phyloP scores from a whole-genome alignment of 2,329 filamentous ascomycete species.

The Penicillium palitans region DNA sequence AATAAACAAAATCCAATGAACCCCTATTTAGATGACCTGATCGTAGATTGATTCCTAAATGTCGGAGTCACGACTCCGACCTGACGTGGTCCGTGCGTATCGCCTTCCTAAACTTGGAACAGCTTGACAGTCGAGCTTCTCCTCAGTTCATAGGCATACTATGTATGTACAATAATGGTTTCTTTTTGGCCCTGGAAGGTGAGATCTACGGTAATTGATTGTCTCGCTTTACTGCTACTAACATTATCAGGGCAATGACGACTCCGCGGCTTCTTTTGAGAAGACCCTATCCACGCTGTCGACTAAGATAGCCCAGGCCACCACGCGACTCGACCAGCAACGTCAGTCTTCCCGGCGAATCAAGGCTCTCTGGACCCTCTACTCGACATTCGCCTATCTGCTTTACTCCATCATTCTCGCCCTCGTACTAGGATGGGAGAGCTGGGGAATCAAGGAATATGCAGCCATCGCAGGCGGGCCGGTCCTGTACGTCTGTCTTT shows the following conservation, averaged over 20 bases:
- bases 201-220: slow-evolving; percentile 28
- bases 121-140: slow-evolving; percentile 1
- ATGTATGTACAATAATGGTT: slow-evolving; percentile 59
- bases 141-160: background rate
- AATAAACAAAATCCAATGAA: background rate
- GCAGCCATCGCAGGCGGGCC: slow-evolving; percentile 76
- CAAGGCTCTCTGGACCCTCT: slow-evolving; percentile 85
- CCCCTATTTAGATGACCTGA: background rate
- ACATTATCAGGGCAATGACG: slow-evolving; percentile 61
- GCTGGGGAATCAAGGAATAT: slow-evolving; percentile 76
- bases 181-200: slow-evolving; percentile 86
- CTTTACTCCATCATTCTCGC: slow-evolving; percentile 78
- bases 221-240: background rate
- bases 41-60: background rate
- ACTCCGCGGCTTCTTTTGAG: slow-evolving; percentile 88
- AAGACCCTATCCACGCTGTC: slow-evolving; percentile 82
- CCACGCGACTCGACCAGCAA: slow-evolving; percentile 70
- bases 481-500: slow-evolving; percentile 60
- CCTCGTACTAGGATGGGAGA: slow-evolving; percentile 79
- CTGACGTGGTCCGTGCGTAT: slow-evolving; percentile 7
- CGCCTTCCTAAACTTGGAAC: slow-evolving; percentile 1
- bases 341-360: slow-evolving; percentile 72
- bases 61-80: background rate
- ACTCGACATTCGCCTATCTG: slow-evolving; percentile 86
- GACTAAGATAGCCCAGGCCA: slow-evolving; percentile 74